Conservation (phyloP, 305 asterid species). For the Fraxinus dipetala region DNA sequence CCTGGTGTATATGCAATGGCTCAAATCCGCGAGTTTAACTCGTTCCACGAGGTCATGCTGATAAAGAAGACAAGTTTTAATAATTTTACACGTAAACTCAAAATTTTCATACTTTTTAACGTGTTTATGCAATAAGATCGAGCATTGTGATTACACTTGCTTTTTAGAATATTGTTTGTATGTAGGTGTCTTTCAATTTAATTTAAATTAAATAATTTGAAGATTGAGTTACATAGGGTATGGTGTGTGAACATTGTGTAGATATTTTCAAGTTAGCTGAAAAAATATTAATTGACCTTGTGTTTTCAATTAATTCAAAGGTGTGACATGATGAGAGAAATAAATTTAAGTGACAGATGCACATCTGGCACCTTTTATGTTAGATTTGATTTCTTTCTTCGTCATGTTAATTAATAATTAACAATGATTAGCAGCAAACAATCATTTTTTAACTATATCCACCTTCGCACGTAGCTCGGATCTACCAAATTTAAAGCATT, state of each 20-base stretch:
- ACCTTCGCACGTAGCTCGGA: neutral
- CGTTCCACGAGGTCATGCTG: neutral
- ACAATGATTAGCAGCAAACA: neutral
- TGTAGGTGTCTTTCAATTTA: neutral
- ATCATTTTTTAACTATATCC: neutral
- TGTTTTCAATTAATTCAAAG: neutral
- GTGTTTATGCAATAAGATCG: neutral
- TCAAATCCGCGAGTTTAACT: neutral
- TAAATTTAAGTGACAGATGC: conserved; percentile 5
- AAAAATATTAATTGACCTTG: conserved; percentile 26
- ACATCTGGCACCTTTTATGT: conserved; percentile 3
- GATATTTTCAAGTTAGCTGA: neutral
- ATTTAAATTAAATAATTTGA: neutral
- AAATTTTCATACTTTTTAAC: no score
- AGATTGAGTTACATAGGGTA: neutral
- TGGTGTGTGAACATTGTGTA: neutral
- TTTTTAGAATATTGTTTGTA: neutral
- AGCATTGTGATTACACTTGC: neutral
- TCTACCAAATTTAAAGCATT: neutral
- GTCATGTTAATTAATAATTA: conserved; percentile 25
- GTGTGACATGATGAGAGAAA: conserved; percentile 13
- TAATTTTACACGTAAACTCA: no score
- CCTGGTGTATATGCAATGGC: neutral
- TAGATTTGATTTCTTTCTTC: conserved; percentile 32
- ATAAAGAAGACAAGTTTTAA: no score